These are phyloP conservation scores for Arachis hypogaea DNA, from an alignment of 306 rosid genomes.

Conservation along the genomic window DNA sequence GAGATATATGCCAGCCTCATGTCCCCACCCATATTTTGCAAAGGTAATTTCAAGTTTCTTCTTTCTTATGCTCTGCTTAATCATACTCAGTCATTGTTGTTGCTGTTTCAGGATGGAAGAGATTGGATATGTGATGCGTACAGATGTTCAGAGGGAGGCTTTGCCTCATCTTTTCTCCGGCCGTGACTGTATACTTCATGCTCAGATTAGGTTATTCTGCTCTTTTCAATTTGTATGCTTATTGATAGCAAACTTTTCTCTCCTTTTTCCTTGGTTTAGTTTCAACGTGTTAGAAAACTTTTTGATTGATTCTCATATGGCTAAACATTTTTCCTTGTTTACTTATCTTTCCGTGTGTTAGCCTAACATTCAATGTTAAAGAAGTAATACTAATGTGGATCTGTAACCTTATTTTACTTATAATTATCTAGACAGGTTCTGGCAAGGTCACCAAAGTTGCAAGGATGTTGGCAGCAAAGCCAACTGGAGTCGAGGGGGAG, in stretches of 20 bases:
- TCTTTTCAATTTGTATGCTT: conserved; percentile 11
- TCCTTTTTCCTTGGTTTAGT: neutral
- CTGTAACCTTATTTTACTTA: conserved; percentile 38
- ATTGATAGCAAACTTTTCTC: too few species aligned
- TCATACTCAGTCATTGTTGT: neutral
- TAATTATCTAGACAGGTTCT: conserved; percentile 85
- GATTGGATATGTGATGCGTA: conserved; percentile 73
- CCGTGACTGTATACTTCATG: conserved; percentile 83
- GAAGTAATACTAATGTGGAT: neutral
- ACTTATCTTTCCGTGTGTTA: neutral
- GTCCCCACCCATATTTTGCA: conserved; percentile 66
- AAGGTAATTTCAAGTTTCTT: conserved; percentile 46
- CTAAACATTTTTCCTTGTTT: neutral
- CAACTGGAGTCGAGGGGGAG: conserved; percentile 57
- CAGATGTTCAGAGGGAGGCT: conserved; percentile 72
- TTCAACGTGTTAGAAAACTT: neutral
- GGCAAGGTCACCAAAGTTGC: conserved; percentile 93
- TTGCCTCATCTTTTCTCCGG: conserved; percentile 74
- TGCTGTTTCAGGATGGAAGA: conserved; percentile 69
- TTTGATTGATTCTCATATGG: neutral
- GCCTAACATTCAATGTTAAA: conserved; percentile 8
- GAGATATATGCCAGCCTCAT: conserved; percentile 55
- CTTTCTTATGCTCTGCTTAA: conserved; percentile 1
- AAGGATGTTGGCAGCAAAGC: conserved; percentile 72
- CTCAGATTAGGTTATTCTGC: conserved; percentile 84